These are phyloP conservation scores for Coemansia sp. DNA, from an alignment of 192 early-diverging fungal genomes.

Conservation along the genomic window DNA sequence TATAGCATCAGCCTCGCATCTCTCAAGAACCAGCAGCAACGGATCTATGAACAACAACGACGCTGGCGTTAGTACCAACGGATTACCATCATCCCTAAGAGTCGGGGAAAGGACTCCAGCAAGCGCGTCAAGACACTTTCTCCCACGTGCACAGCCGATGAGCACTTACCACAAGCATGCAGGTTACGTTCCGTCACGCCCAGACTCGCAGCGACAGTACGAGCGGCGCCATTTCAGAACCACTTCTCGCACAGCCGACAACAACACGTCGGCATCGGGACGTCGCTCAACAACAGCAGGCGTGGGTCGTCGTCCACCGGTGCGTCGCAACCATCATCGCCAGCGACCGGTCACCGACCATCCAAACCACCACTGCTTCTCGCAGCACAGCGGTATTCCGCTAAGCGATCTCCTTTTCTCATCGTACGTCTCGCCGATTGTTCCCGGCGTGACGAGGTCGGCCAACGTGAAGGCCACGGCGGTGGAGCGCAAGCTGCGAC, in stretches of 20 bases:
- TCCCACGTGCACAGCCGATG: conserved; percentile 51
- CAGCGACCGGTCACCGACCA: conserved; percentile 41
- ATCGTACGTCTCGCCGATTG: conserved; percentile 48
- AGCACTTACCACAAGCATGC: conserved; percentile 35
- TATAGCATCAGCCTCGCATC: not conserved
- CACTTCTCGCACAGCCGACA: not conserved
- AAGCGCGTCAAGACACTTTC: conserved; percentile 1
- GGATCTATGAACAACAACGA: conserved; percentile 21
- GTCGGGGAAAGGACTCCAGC: not conserved
- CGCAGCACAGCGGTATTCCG: conserved; percentile 74
- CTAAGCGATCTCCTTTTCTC: conserved; percentile 78
- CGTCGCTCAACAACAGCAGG: conserved; percentile 23
- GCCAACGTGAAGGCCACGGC: conserved; percentile 38
- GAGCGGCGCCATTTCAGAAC: conserved; percentile 24
- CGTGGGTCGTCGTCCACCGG: conserved; percentile 11
- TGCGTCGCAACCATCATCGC: conserved; percentile 27
- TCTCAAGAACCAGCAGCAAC: conserved; percentile 27
- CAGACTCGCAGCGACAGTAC: conserved; percentile 27
- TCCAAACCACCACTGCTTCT: conserved; percentile 73
- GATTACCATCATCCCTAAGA: not conserved
- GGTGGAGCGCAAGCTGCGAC: conserved; percentile 40
- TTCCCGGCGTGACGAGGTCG: conserved; percentile 45
- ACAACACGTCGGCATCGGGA: not conserved
- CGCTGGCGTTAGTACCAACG: conserved; percentile 1
- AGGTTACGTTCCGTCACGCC: conserved; percentile 26